Conservation (phyloP, 805 yeast species). For the Pichia californica region DNA sequence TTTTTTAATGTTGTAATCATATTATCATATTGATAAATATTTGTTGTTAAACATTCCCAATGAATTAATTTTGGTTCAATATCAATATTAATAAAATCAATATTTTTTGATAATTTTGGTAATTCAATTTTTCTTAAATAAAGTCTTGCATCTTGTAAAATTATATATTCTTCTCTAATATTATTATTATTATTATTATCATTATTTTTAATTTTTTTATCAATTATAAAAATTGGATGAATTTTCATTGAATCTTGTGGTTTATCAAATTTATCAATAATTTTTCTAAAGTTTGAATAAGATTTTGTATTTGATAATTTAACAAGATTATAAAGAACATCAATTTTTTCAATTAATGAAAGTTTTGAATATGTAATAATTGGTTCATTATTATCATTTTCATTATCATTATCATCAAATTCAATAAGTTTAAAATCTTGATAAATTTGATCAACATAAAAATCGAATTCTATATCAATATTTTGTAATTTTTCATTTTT, state of each 20-base stretch:
- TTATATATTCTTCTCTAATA: slow-evolving; percentile 24
- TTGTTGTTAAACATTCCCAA: slow-evolving; percentile 37
- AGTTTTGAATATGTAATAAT: slow-evolving; percentile 24
- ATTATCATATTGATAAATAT: slow-evolving; percentile 37
- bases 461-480: slow-evolving; percentile 26
- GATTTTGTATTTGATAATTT: slow-evolving; percentile 36
- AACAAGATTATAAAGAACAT: slow-evolving; percentile 37
- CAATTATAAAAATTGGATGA: slow-evolving; percentile 17
- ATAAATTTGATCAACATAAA: slow-evolving; percentile 14
- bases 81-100: slow-evolving; percentile 15
- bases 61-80: slow-evolving; percentile 31
- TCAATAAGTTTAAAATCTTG: slow-evolving; percentile 10
- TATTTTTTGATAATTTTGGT: slow-evolving; percentile 19
- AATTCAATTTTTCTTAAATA: slow-evolving; percentile 34
- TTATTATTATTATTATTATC: neutral
- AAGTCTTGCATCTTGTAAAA: slow-evolving; percentile 48
- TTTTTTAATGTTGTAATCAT: slow-evolving; percentile 27
- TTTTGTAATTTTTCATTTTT: slow-evolving; percentile 30
- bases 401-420: slow-evolving; percentile 9
- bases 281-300: slow-evolving; percentile 41
- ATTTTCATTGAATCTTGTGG: slow-evolving; percentile 23
- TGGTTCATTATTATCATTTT: slow-evolving; percentile 7
- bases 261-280: slow-evolving; percentile 34
- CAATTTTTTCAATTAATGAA: slow-evolving; percentile 41
- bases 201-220: slow-evolving; percentile 7